Evolutionary conservation across 2,329 filamentous ascomycete species (phyloP).

Genomic region (Colletotrichum sp.): DNA sequence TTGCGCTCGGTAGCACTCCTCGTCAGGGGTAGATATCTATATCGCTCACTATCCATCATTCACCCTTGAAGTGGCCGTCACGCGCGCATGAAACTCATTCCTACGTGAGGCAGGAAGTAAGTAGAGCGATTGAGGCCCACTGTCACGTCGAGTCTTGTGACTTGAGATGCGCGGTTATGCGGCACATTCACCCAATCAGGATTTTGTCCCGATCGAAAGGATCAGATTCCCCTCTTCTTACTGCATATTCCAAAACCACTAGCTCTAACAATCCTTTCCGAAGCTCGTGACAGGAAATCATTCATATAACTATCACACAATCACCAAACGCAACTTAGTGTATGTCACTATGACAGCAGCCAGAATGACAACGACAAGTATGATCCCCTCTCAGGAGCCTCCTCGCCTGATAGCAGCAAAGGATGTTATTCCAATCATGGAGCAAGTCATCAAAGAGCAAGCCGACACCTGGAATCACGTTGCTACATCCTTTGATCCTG

Average conservation of each 20-base stretch:
- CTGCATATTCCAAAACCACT: not conserved
- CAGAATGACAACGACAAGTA: not conserved
- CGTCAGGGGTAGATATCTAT: fast-evolving
- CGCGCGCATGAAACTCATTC: not conserved
- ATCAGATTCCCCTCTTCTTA: not conserved
- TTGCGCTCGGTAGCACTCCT: not conserved
- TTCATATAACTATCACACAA: not conserved
- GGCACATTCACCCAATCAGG: not conserved
- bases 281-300: not conserved
- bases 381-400: not conserved
- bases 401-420: not conserved
- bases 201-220: not conserved
- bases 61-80: not conserved
- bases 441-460: not conserved
- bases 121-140: not conserved
- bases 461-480: not conserved
- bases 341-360: fast-evolving
- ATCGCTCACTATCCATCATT: not conserved
- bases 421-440: not conserved
- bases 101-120: not conserved
- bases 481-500: not conserved
- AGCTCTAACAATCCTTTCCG: not conserved
- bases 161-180: not conserved
- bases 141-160: not conserved
- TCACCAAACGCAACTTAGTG: not conserved